These are phyloP conservation scores for Asterella californica DNA, from an alignment of 225 moss, liverwort and hornwort species.

Conservation along the genomic window DNA sequence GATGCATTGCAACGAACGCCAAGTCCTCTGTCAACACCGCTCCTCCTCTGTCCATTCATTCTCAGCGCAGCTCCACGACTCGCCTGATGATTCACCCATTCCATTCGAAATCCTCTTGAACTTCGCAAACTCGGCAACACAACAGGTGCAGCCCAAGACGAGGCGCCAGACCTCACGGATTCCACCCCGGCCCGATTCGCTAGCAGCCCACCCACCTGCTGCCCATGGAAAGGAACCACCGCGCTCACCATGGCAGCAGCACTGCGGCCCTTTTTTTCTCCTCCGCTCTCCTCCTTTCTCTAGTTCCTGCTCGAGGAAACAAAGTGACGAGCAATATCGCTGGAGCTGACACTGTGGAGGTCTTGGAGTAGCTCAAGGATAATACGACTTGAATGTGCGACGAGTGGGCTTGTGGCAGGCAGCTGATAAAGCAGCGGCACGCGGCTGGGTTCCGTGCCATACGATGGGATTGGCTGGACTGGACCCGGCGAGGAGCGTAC, in stretches of 20 bases:
- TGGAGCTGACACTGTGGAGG: neutral
- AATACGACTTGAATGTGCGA: too few relatives aligned
- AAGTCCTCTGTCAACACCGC: slow-evolving; percentile 3
- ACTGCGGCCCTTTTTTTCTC: neutral
- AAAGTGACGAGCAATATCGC: neutral
- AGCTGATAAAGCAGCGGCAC: too few relatives aligned
- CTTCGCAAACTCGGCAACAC: neutral
- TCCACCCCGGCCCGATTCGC: neutral
- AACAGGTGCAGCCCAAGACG: neutral
- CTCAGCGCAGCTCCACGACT: slow-evolving; percentile 15
- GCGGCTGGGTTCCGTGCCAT: too few relatives aligned
- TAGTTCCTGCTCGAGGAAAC: neutral
- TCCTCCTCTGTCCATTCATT: slow-evolving; percentile 1
- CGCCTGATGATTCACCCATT: neutral
- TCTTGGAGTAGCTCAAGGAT: neutral
- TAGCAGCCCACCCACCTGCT: neutral
- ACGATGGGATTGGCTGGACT: too few relatives aligned
- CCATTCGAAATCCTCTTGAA: neutral
- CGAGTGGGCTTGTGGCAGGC: too few relatives aligned
- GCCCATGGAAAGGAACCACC: slow-evolving; percentile 9
- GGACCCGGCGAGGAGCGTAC: neutral
- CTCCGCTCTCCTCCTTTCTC: neutral
- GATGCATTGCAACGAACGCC: slow-evolving; percentile 24
- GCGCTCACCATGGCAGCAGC: slow-evolving; percentile 10
- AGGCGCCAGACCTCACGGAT: neutral